These are phyloP conservation scores for Cynara cardunculus DNA, from an alignment of 129 eudicot species.

Conservation along the genomic window DNA sequence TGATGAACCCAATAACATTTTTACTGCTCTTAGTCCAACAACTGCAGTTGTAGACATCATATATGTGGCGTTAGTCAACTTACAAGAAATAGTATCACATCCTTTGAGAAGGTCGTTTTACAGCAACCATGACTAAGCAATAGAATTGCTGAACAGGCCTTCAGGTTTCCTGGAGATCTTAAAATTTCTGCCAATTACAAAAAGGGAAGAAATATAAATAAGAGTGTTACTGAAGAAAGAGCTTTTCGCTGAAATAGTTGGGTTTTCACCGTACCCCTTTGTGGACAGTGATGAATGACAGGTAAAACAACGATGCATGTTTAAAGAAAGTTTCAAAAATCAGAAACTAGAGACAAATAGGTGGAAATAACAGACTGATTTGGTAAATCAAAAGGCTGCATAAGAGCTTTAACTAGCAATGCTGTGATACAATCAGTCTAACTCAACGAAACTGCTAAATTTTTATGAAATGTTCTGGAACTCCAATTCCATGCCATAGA, in stretches of 20 bases:
- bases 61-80: slow-evolving; percentile 18
- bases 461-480: not conserved
- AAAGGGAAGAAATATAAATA: slow-evolving; percentile 5
- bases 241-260: not conserved
- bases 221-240: not conserved
- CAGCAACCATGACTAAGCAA: slow-evolving; percentile 20
- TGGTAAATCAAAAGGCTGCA: not conserved
- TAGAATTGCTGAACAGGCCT: slow-evolving; percentile 15
- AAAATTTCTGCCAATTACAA: slow-evolving; percentile 14
- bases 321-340: not conserved
- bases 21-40: slow-evolving; percentile 81
- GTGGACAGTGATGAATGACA: slow-evolving; percentile 2
- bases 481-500: slow-evolving; percentile 7
- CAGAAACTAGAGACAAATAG: not conserved
- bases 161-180: slow-evolving; percentile 10
- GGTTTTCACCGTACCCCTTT: not conserved
- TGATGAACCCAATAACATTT: slow-evolving; percentile 58
- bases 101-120: not conserved
- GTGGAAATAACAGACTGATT: not conserved
- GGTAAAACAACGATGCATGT: not conserved
- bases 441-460: not conserved
- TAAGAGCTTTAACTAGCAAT: slow-evolving; percentile 1
- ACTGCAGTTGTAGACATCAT: slow-evolving; percentile 89
- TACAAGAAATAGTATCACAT: slow-evolving; percentile 29
- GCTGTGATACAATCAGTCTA: not conserved